A percentile compares a stretch with the other conserved stretches of the same genome.
Evolutionary conservation across 2,329 filamentous ascomycete species (phyloP).

Genomic region (Trichoderma semiorbis): DNA sequence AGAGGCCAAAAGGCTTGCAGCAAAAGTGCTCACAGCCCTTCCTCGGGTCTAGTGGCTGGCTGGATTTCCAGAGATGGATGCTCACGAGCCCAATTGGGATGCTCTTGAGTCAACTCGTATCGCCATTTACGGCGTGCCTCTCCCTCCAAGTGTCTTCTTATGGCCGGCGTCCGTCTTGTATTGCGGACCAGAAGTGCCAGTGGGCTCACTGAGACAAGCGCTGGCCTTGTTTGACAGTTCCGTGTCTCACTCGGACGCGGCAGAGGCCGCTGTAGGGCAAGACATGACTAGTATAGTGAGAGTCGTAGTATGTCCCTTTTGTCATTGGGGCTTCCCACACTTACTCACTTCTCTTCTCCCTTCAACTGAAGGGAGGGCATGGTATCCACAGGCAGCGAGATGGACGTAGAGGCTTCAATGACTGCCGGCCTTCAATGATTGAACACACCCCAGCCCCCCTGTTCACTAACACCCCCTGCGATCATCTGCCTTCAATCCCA

Average conservation of each 20-base stretch:
- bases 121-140: background rate
- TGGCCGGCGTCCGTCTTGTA: background rate
- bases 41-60: conserved; percentile 7
- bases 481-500: background rate
- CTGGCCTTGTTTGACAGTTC: conserved; percentile 19
- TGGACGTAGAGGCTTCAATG: background rate
- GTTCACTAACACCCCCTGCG: background rate
- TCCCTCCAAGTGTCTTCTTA: background rate
- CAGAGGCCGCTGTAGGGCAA: conserved; percentile 18
- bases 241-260: conserved; percentile 17
- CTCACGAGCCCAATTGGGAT: conserved; percentile 3
- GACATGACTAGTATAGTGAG: background rate
- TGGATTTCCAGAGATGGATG: conserved; percentile 5
- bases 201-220: conserved; percentile 1
- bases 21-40: background rate
- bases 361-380: background rate
- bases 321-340: background rate
- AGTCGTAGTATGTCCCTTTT: background rate
- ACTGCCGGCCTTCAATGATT: background rate
- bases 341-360: background rate
- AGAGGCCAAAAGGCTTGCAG: background rate
- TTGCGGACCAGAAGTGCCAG: background rate
- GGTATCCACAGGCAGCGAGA: background rate
- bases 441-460: background rate
- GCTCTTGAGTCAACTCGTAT: background rate